Evolutionary conservation across 805 yeast genomes (phyloP).

Genomic region (Saccharomyces jurei): DNA sequence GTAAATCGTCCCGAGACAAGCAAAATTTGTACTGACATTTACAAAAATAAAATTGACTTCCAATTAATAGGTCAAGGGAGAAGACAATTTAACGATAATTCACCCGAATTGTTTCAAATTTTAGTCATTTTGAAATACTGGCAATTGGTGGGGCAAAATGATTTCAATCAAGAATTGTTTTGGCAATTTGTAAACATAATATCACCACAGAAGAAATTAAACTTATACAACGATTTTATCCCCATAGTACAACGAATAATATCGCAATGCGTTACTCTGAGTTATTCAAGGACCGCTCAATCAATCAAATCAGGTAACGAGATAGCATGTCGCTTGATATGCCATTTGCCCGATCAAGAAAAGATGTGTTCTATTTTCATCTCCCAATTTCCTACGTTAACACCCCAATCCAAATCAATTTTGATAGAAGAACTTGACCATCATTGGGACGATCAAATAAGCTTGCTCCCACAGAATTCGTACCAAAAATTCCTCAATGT

Average conservation of each 20-base stretch:
- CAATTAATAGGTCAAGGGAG: conserved; percentile 4
- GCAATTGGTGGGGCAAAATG: conserved; percentile 4
- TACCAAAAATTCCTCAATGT: neutral
- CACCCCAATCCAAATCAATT: neutral
- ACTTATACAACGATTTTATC: neutral
- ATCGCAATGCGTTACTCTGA: neutral
- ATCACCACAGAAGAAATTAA: neutral
- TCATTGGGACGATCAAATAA: neutral
- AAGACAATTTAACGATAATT: conserved; percentile 18
- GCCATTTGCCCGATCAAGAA: neutral
- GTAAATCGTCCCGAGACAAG: conserved; percentile 23
- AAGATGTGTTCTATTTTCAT: neutral
- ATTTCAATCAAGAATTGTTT: neutral
- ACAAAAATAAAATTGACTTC: conserved; percentile 4
- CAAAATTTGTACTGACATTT: neutral
- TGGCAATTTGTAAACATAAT: neutral
- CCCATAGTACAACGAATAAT: neutral
- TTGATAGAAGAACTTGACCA: neutral
- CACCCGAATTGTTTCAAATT: conserved; percentile 17
- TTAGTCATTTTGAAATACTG: conserved; percentile 20
- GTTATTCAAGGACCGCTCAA: neutral
- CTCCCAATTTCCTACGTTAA: neutral
- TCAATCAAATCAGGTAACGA: neutral
- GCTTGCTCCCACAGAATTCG: neutral
- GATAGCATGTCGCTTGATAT: neutral